A percentile compares a stretch with the other conserved stretches of the same genome.
phyloP scores from a whole-genome alignment of 1,139 yeast species.

The Hansenula lynferdii region DNA sequence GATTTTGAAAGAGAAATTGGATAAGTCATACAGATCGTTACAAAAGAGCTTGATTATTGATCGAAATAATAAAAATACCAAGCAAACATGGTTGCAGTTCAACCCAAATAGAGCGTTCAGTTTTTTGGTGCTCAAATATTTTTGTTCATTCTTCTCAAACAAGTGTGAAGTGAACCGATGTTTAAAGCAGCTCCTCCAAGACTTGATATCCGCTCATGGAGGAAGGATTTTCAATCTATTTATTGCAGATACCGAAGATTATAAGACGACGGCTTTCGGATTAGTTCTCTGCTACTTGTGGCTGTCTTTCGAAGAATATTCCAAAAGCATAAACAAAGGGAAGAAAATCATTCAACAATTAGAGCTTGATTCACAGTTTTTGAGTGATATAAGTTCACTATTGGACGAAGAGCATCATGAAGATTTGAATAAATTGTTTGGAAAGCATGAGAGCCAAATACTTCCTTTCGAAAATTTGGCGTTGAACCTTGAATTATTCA shows the following conservation, averaged over 20 bases:
- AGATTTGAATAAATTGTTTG: neutral
- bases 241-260: neutral
- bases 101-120: neutral
- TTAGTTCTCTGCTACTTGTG: neutral
- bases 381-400: neutral
- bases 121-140: no score
- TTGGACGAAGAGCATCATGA: neutral
- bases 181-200: neutral
- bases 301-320: neutral
- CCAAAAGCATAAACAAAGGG: neutral
- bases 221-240: conserved; percentile 3
- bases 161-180: neutral
- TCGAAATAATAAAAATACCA: neutral
- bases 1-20: neutral
- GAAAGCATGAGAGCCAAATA: neutral
- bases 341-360: neutral
- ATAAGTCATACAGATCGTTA: neutral
- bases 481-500: conserved; percentile 1
- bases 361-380: no score
- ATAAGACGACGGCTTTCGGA: neutral
- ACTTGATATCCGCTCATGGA: neutral
- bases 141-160: conserved; percentile 3
- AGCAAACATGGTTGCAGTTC: conserved; percentile 1
- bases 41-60: neutral
- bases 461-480: neutral